A percentile compares a stretch with the other conserved stretches of the same genome.
Evolutionary conservation across 2,329 filamentous ascomycete genomes (phyloP).

Genomic region (Botrytis fragariae): DNA sequence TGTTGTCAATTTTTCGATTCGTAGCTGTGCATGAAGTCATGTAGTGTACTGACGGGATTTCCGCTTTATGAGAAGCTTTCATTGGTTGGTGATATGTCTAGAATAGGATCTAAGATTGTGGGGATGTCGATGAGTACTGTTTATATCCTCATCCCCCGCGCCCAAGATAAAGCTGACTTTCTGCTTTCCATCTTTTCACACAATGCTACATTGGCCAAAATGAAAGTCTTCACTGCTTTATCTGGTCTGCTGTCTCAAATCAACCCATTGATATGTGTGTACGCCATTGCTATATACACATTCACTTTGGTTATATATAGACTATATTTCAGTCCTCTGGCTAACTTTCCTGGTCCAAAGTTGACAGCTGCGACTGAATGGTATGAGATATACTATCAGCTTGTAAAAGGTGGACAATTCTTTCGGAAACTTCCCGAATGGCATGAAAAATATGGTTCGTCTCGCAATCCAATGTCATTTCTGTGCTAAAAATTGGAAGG

Average conservation of each 20-base stretch:
- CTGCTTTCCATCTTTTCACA: not conserved
- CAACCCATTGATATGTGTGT: not conserved
- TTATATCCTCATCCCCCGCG: not conserved
- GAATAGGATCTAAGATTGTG: not conserved
- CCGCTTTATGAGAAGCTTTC: not conserved
- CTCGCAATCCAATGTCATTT: too few species aligned
- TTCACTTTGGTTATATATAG: constrained; percentile 27
- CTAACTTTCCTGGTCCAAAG: constrained; percentile 38
- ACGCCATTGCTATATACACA: constrained; percentile 8
- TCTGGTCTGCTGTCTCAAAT: not conserved
- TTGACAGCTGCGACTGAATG: constrained; percentile 37
- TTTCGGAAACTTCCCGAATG: constrained; percentile 44
- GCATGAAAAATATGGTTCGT: constrained; percentile 42
- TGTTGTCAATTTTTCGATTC: not conserved
- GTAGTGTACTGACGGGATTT: not conserved
- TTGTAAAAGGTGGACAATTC: constrained; percentile 42
- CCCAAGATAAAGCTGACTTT: not conserved
- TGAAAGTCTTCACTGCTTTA: not conserved
- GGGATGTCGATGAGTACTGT: not conserved
- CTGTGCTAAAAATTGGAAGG: not conserved
- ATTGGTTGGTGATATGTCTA: not conserved
- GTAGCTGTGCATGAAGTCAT: constrained; percentile 4
- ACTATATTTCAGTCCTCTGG: constrained; percentile 39
- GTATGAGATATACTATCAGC: constrained; percentile 44
- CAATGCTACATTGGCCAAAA: not conserved